phyloP scores from a whole-genome alignment of 306 rosid genomes.

The Acmispon strigosus region DNA sequence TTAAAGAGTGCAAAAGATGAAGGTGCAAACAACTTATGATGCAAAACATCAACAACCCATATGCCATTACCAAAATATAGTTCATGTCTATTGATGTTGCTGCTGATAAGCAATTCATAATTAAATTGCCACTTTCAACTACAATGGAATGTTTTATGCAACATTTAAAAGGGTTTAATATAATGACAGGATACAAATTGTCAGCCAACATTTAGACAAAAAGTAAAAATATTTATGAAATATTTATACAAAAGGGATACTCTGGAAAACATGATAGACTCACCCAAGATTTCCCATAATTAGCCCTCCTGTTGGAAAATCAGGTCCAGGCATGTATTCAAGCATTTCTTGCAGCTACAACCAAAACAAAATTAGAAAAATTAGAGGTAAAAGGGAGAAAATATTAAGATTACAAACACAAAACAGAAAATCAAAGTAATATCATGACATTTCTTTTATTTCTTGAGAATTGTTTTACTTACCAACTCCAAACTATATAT shows the following conservation, averaged over 20 bases:
- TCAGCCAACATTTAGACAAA: background rate
- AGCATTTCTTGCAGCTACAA: constrained; percentile 88
- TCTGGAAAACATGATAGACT: constrained; percentile 19
- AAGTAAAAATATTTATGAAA: background rate
- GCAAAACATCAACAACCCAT: background rate
- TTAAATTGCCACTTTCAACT: background rate
- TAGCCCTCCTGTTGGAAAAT: constrained; percentile 97
- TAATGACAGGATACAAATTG: background rate
- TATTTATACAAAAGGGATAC: background rate
- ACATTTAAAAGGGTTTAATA: background rate
- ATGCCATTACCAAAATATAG: constrained; percentile 9
- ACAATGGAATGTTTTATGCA: background rate
- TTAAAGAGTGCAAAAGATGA: background rate
- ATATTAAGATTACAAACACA: background rate
- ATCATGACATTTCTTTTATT: background rate
- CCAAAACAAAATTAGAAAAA: constrained; percentile 20
- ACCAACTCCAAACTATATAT: background rate
- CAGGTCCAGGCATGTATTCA: constrained; percentile 99
- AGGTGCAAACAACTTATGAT: background rate
- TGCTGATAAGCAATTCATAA: background rate
- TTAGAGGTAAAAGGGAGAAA: background rate
- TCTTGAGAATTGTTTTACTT: background rate
- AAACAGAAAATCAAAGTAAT: background rate
- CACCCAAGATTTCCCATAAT: constrained; percentile 97
- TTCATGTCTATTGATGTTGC: background rate